These are phyloP conservation scores for Geosmithia flava DNA, from an alignment of 2,329 filamentous ascomycete species.

Conservation along the genomic window DNA sequence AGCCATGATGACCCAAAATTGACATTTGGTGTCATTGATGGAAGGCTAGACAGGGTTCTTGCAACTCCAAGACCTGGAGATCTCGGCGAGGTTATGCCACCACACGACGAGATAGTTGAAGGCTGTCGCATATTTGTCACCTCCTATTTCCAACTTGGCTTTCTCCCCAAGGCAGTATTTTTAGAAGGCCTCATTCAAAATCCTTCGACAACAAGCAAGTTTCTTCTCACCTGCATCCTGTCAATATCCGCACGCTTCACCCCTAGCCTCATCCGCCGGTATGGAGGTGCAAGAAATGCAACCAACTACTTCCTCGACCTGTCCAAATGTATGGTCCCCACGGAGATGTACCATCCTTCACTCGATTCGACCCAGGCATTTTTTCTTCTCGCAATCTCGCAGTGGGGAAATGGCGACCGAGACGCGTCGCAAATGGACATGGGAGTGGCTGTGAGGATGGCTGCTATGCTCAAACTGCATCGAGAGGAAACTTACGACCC, in stretches of 20 bases:
- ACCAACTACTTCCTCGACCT: slow-evolving; percentile 14
- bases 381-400: slow-evolving; percentile 17
- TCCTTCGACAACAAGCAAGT: slow-evolving; percentile 10
- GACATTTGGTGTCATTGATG: background rate
- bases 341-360: slow-evolving; percentile 14
- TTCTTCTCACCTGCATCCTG: slow-evolving; percentile 16
- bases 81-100: slow-evolving; percentile 6
- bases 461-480: slow-evolving; percentile 19
- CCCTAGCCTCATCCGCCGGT: slow-evolving; percentile 10
- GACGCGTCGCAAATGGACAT: slow-evolving; percentile 19
- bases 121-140: slow-evolving; percentile 14
- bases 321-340: slow-evolving; percentile 9
- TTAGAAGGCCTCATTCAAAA: slow-evolving; percentile 11
- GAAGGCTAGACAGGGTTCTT: background rate
- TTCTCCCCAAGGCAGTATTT: slow-evolving; percentile 17
- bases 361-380: slow-evolving; percentile 17
- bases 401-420: slow-evolving; percentile 19
- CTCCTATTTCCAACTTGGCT: slow-evolving; percentile 18
- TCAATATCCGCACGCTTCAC: slow-evolving; percentile 18
- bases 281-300: slow-evolving; percentile 9
- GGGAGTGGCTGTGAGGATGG: slow-evolving; percentile 23
- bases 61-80: background rate
- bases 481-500: slow-evolving; percentile 21
- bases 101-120: slow-evolving; percentile 13
- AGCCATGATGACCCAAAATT: background rate